Percentiles rank a stretch among this genome's conserved stretches.
Conservation (phyloP, 2,329 filamentous ascomycete genomes). For the Knoxdaviesia capensis region DNA sequence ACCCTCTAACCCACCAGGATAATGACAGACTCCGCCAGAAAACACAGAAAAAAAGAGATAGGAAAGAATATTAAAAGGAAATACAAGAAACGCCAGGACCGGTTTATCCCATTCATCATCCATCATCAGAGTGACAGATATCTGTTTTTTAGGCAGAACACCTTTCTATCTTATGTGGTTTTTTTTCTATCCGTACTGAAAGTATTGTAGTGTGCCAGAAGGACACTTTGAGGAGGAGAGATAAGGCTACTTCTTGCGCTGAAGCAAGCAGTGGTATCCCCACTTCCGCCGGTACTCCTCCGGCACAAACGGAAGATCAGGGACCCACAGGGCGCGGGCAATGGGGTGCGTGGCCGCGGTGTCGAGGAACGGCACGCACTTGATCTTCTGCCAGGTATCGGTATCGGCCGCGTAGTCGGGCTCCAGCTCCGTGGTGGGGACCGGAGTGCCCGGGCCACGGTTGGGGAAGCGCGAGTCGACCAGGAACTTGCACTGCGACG, state of each 20-base stretch:
- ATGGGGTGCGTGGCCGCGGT: conserved; percentile 51
- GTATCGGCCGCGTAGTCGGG: conserved; percentile 60
- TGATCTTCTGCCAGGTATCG: conserved; percentile 57
- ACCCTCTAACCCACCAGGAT: too few species aligned
- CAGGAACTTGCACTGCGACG: conserved; percentile 52
- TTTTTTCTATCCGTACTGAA: too few species aligned
- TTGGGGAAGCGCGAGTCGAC: conserved; percentile 69
- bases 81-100: too few species aligned
- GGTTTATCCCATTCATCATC: too few species aligned
- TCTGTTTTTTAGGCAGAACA: too few species aligned
- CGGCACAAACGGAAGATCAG: conserved; percentile 49
- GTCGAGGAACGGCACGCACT: conserved; percentile 68
- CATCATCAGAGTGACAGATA: too few species aligned
- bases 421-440: conserved; percentile 24
- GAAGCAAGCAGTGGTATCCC: conserved; percentile 75
- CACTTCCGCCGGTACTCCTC: conserved; percentile 52
- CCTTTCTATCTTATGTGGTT: too few species aligned
- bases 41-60: too few species aligned
- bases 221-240: too few species aligned
- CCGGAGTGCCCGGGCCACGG: conserved; percentile 9
- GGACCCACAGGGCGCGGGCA: conserved; percentile 65
- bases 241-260: conserved; percentile 21
- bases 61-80: too few species aligned
- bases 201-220: too few species aligned
- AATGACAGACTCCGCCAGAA: too few species aligned